Percentiles rank a stretch among this genome's conserved stretches.
phyloP scores from a whole-genome alignment of 352 stramenopile genomes.

The Sclerospora graminicola region DNA sequence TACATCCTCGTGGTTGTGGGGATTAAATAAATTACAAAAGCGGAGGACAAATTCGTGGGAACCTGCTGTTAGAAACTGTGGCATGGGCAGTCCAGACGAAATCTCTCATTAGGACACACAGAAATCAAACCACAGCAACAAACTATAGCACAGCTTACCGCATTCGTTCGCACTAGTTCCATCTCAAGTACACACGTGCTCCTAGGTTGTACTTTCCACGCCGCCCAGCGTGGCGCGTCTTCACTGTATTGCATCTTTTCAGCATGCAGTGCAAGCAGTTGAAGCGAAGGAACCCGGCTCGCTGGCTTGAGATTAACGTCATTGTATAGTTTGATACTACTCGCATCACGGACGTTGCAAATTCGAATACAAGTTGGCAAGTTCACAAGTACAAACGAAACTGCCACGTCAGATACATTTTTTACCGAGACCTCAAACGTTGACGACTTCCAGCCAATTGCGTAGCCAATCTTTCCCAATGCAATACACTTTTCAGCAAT shows the following conservation, averaged over 20 bases:
- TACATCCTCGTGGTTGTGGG: conserved; percentile 65
- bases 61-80: conserved; percentile 39
- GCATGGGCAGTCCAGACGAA: conserved; percentile 1
- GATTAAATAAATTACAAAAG: conserved; percentile 74
- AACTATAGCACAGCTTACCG: conserved; percentile 34
- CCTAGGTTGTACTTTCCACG: conserved; percentile 43
- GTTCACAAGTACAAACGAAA: conserved; percentile 51
- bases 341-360: conserved; percentile 25
- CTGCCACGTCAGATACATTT: conserved; percentile 55
- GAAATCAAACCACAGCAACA: no score
- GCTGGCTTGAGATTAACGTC: conserved; percentile 2
- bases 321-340: conserved; percentile 16
- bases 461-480: conserved; percentile 79
- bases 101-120: conserved; percentile 3
- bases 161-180: conserved; percentile 48
- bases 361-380: conserved; percentile 47
- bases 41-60: conserved; percentile 46
- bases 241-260: conserved; percentile 13
- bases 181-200: conserved; percentile 46
- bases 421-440: conserved; percentile 54
- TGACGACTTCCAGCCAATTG: conserved; percentile 59
- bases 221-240: conserved; percentile 8
- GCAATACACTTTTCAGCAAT: conserved; percentile 42
- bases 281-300: conserved; percentile 28
- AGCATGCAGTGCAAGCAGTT: conserved; percentile 28